Conservation (phyloP, 2,329 filamentous ascomycete species). For the Trichoderma citrinoviride region DNA sequence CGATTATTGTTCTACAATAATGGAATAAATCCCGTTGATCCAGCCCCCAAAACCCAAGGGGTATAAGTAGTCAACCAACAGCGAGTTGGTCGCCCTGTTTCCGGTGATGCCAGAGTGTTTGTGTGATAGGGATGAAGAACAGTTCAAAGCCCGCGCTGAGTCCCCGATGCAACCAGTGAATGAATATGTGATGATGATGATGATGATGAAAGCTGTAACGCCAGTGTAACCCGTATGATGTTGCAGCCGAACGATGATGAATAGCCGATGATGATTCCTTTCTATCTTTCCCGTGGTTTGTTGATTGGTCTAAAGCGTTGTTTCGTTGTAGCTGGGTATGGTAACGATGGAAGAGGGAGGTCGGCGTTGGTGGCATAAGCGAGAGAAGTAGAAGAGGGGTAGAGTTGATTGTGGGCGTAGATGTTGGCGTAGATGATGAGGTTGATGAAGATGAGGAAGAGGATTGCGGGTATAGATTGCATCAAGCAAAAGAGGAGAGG, state of each 20-base stretch:
- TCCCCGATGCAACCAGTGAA: conserved; percentile 17
- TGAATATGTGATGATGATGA: background rate
- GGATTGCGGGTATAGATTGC: background rate
- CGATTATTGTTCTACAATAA: conserved; percentile 8
- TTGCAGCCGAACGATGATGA: background rate
- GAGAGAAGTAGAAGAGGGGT: background rate
- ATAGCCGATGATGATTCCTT: background rate
- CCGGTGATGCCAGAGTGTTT: background rate
- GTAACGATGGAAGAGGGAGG: background rate
- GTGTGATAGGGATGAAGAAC: background rate
- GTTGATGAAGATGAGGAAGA: background rate
- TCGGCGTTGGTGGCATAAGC: background rate
- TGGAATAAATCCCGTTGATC: background rate
- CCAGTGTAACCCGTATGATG: conserved; percentile 13
- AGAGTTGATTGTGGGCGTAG: background rate
- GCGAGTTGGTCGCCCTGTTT: background rate
- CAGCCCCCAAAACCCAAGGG: background rate
- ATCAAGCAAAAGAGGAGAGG: background rate
- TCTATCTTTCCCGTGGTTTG: conserved; percentile 12
- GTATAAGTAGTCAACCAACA: conserved; percentile 1
- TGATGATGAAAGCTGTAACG: background rate
- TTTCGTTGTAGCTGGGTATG: conserved; percentile 5
- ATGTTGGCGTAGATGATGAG: background rate
- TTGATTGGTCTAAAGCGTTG: conserved; percentile 8
- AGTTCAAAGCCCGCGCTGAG: conserved; percentile 9